Evolutionary conservation across 2,329 filamentous ascomycete genomes (phyloP).

Genomic region (Apiospora kogelbergensis): DNA sequence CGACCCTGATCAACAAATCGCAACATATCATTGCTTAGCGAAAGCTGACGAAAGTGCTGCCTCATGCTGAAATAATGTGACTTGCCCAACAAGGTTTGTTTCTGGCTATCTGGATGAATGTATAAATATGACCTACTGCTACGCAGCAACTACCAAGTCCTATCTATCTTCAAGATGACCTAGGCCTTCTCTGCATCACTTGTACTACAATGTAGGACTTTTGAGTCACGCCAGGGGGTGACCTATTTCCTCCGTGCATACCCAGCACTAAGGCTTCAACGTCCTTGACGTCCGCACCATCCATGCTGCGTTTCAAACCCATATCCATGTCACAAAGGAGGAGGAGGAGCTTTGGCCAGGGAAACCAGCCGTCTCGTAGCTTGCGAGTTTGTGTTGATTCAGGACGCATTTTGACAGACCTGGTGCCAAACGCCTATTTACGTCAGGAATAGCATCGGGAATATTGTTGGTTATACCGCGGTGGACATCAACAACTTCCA

Average conservation of each 20-base stretch:
- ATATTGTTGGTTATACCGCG: background rate
- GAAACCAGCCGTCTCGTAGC: background rate
- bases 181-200: background rate
- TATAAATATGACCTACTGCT: background rate
- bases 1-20: background rate
- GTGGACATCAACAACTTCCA: background rate
- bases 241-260: background rate
- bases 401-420: background rate
- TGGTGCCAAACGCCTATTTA: background rate
- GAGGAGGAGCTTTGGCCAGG: background rate
- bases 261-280: background rate
- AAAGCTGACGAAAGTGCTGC: background rate
- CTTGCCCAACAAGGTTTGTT: background rate
- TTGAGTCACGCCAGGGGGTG: background rate
- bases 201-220: background rate
- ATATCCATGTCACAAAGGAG: background rate
- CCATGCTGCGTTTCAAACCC: slow-evolving; percentile 1
- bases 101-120: background rate
- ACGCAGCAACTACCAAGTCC: background rate
- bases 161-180: background rate
- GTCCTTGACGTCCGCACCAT: background rate
- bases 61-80: background rate
- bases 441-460: background rate
- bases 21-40: background rate
- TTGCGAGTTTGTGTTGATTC: background rate